phyloP scores from a whole-genome alignment of 768 basidiomycete species.

The Boletus bicolor region DNA sequence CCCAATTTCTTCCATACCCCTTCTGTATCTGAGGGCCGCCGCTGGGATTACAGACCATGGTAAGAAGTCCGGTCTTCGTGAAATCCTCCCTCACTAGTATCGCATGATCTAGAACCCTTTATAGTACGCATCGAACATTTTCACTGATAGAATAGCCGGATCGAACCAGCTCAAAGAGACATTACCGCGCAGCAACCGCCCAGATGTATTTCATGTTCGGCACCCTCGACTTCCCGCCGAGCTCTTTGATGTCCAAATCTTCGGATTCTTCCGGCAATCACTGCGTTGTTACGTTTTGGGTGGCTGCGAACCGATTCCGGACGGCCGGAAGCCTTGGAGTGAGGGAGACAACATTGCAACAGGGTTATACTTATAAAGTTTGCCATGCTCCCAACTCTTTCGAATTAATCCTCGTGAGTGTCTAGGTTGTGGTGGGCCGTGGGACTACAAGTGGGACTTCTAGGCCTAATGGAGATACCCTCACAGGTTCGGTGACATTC shows the following conservation, averaged over 20 bases:
- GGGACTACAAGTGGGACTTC: too few species aligned
- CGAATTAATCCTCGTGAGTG: background rate
- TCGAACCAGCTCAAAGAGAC: background rate
- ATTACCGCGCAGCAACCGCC: background rate
- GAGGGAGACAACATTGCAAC: background rate
- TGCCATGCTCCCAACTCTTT: background rate
- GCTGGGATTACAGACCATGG: background rate
- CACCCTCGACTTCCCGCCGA: background rate
- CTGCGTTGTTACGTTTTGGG: background rate
- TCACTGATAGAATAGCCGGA: background rate
- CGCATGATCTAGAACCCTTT: background rate
- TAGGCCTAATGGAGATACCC: background rate
- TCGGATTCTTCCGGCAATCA: background rate
- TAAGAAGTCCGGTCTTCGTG: background rate
- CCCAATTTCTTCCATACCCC: too few species aligned
- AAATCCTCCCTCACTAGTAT: background rate
- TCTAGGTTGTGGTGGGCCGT: too few species aligned
- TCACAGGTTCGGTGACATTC: background rate
- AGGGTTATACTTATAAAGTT: background rate
- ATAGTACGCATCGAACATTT: background rate
- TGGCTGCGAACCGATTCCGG: background rate
- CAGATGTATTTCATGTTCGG: background rate
- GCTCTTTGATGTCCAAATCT: background rate
- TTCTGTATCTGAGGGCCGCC: background rate
- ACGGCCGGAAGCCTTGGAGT: background rate